These are phyloP conservation scores for Xylaria intraflava DNA, from an alignment of 495 filamentous ascomycete genomes.

Conservation along the genomic window DNA sequence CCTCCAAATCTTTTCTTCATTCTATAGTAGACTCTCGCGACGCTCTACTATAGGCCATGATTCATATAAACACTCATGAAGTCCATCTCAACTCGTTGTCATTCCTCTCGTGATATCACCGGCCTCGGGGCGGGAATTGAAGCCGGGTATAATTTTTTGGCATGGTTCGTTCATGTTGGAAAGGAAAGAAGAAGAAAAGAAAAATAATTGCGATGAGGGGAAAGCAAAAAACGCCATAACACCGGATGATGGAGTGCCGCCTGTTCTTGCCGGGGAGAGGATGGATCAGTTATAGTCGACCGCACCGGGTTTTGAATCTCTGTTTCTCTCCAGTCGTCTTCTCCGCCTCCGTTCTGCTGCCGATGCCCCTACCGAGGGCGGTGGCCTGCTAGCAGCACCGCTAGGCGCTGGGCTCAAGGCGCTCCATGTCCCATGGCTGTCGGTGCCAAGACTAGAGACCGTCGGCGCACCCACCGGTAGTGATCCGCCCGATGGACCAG, in stretches of 20 bases:
- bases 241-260: constrained; percentile 16
- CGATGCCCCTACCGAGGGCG: constrained; percentile 20
- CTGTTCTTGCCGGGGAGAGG: not conserved
- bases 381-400: constrained; percentile 14
- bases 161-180: not conserved
- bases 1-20: not conserved
- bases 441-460: constrained; percentile 37
- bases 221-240: constrained; percentile 28
- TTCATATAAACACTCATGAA: not conserved
- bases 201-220: not conserved
- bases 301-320: constrained; percentile 31
- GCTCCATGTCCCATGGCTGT: constrained; percentile 38
- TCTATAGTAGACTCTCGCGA: not conserved
- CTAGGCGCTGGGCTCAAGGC: constrained; percentile 31
- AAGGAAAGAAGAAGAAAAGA: constrained; percentile 12
- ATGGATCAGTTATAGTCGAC: constrained; percentile 38
- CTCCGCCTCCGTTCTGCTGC: constrained; percentile 40
- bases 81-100: not conserved
- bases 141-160: constrained; percentile 8
- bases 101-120: not conserved
- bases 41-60: not conserved
- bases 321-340: constrained; percentile 41
- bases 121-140: not conserved
- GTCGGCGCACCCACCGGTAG: constrained; percentile 28
- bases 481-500: constrained; percentile 32